phyloP scores from a whole-genome alignment of 2,329 filamentous ascomycete genomes.

The Calonectria honghensis region DNA sequence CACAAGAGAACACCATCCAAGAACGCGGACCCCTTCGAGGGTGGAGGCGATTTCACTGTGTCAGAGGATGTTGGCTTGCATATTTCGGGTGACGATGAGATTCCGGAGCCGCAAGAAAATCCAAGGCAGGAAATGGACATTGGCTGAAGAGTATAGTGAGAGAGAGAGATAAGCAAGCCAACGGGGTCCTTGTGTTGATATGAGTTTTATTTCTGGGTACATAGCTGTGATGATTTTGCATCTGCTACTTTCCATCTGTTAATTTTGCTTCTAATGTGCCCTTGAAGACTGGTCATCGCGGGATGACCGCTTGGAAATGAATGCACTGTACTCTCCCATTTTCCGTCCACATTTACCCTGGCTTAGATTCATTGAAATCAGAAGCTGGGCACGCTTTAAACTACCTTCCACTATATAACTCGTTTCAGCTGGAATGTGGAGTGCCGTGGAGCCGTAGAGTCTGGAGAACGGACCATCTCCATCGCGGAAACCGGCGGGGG shows the following conservation, averaged over 20 bases:
- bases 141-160: neutral
- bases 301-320: too few relatives aligned
- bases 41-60: neutral
- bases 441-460: neutral
- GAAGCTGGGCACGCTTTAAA: neutral
- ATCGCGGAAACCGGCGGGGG: neutral
- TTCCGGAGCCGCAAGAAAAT: neutral
- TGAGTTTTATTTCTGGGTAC: neutral
- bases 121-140: slow-evolving; percentile 1
- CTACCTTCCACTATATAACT: neutral
- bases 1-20: neutral
- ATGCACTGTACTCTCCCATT: too few relatives aligned
- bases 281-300: neutral
- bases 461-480: neutral
- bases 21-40: too few relatives aligned
- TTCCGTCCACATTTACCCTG: neutral
- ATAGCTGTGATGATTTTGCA: neutral
- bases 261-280: neutral
- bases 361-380: neutral
- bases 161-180: neutral
- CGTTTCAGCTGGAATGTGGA: neutral
- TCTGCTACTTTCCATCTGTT: neutral
- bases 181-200: neutral
- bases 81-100: neutral
- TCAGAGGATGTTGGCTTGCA: neutral